These are phyloP conservation scores for Xylaria acuta DNA, from an alignment of 495 filamentous ascomycete genomes.

Conservation along the genomic window DNA sequence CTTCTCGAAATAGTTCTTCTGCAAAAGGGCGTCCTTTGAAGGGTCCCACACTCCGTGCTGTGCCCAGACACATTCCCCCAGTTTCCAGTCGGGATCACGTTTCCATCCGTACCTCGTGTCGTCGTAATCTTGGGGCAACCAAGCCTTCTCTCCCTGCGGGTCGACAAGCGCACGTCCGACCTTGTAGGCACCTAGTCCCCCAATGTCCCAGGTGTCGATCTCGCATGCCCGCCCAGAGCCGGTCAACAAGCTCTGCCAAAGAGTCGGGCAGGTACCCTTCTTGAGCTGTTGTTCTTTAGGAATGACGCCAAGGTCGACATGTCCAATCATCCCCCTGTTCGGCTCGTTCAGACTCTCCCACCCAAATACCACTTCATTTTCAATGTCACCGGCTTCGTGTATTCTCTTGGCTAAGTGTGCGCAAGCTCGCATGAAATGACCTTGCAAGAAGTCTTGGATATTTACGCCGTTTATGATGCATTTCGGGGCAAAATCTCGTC, in stretches of 20 bases:
- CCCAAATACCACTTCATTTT: constrained; percentile 86
- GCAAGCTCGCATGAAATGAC: constrained; percentile 81
- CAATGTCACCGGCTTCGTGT: constrained; percentile 87
- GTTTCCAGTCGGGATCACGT: constrained; percentile 83
- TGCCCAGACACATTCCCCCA: constrained; percentile 95
- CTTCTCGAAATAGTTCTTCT: constrained; percentile 87
- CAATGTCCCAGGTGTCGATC: constrained; percentile 90
- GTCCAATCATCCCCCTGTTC: constrained; percentile 86
- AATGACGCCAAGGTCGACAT: constrained; percentile 79
- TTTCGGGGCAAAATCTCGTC: constrained; percentile 92
- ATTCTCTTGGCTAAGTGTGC: constrained; percentile 82
- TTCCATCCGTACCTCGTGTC: constrained; percentile 90
- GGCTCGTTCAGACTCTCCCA: constrained; percentile 98
- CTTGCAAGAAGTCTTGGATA: constrained; percentile 94
- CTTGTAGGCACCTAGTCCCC: constrained; percentile 88
- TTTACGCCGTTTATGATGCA: constrained; percentile 94
- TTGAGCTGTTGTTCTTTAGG: constrained; percentile 89
- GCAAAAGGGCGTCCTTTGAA: constrained; percentile 72
- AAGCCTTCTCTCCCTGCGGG: constrained; percentile 82
- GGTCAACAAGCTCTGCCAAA: constrained; percentile 91
- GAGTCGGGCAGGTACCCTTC: constrained; percentile 91
- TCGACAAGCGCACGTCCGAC: constrained; percentile 83
- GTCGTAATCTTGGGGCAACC: constrained; percentile 81
- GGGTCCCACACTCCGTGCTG: constrained; percentile 97
- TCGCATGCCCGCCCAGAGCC: constrained; percentile 91